These are phyloP conservation scores for Vanilla planifolia DNA, from an alignment of 106 monocot species.

Conservation along the genomic window DNA sequence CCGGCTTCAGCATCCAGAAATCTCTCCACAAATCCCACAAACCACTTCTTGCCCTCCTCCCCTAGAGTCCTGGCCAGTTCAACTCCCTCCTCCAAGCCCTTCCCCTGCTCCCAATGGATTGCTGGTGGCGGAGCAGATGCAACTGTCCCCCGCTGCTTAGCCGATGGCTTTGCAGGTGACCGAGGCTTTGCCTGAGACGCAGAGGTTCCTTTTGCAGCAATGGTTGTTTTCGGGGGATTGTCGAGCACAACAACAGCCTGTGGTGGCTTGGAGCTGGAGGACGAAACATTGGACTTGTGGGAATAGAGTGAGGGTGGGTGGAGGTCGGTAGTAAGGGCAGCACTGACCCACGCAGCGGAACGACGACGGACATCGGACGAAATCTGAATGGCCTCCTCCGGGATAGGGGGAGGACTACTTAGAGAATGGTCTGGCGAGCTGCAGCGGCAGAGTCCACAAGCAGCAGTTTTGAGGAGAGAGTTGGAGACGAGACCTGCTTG, in stretches of 20 bases:
- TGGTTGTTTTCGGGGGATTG: conserved; percentile 14
- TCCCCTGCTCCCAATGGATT: conserved; percentile 56
- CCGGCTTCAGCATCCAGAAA: conserved; percentile 66
- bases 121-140: conserved; percentile 13
- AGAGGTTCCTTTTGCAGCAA: background rate
- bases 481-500: conserved; percentile 38
- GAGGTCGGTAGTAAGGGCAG: conserved; percentile 62
- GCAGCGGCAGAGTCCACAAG: background rate
- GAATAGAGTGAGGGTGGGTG: conserved; percentile 51
- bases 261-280: background rate
- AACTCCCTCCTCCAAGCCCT: conserved; percentile 43
- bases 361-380: conserved; percentile 30
- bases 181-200: background rate
- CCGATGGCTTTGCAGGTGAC: conserved; percentile 10
- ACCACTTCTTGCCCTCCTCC: conserved; percentile 65
- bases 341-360: conserved; percentile 22
- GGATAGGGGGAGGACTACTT: background rate
- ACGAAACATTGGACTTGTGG: conserved; percentile 14
- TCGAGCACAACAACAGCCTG: conserved; percentile 41
- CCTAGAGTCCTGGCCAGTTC: conserved; percentile 47
- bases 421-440: conserved; percentile 23
- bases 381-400: conserved; percentile 31
- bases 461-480: conserved; percentile 24
- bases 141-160: background rate
- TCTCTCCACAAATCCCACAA: conserved; percentile 75